Conservation (phyloP, 2,329 filamentous ascomycete genomes). For the Hypoxylon sp. region DNA sequence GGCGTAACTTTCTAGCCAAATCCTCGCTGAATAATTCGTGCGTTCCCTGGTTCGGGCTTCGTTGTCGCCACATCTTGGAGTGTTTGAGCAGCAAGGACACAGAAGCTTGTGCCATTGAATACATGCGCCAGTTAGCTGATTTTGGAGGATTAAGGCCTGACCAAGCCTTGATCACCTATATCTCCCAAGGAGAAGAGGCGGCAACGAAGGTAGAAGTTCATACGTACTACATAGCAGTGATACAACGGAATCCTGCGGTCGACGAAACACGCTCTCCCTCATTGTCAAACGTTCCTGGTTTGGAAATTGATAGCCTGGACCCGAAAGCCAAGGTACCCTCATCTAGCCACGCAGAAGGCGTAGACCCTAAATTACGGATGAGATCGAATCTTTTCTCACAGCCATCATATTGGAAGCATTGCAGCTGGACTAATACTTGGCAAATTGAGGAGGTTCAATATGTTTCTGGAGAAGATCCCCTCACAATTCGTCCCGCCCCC, state of each 20-base stretch:
- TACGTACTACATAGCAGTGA: neutral
- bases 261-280: neutral
- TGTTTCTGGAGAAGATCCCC: neutral
- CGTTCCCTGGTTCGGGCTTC: neutral
- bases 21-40: neutral
- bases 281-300: neutral
- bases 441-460: neutral
- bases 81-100: neutral
- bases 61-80: neutral
- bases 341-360: neutral
- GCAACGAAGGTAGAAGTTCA: neutral
- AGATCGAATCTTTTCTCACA: neutral
- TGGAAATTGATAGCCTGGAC: neutral
- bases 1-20: neutral
- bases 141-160: neutral
- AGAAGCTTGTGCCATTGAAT: neutral
- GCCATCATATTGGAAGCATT: neutral
- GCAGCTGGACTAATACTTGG: neutral
- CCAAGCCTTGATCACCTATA: neutral
- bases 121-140: neutral
- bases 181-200: neutral
- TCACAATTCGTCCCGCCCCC: neutral
- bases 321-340: neutral
- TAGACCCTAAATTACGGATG: too few species aligned
- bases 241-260: neutral